These are phyloP conservation scores for Iberis pinnata DNA, from an alignment of 345 rosid species.

Conservation along the genomic window DNA sequence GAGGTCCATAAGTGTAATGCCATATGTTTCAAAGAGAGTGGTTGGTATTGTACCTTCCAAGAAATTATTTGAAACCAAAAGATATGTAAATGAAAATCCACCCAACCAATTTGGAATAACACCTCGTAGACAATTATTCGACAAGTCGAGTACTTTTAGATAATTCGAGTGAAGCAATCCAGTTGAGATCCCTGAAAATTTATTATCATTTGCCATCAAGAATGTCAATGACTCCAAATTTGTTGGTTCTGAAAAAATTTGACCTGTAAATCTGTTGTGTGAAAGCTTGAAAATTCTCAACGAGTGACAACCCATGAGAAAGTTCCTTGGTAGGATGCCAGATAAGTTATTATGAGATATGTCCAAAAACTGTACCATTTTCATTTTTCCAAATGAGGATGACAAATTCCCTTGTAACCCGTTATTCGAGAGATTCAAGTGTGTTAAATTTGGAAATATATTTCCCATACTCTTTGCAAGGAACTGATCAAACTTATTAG, in stretches of 20 bases:
- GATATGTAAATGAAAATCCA: neutral
- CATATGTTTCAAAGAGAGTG: neutral
- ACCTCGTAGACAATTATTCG: conserved; percentile 9
- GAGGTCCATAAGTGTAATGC: conserved; percentile 1
- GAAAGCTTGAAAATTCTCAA: neutral
- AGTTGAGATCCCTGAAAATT: neutral
- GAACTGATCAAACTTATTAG: neutral
- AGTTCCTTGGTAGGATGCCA: neutral
- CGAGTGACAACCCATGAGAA: neutral
- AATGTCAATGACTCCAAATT: rapidly evolving
- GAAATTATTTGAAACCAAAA: neutral
- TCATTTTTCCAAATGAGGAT: neutral
- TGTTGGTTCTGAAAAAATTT: neutral
- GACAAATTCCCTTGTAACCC: neutral
- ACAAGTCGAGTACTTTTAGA: neutral
- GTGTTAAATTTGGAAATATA: neutral
- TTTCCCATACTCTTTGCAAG: neutral
- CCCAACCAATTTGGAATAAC: conserved; percentile 6
- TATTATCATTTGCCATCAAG: conserved; percentile 3
- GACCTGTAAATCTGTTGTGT: neutral
- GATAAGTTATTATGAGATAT: conserved; percentile 8
- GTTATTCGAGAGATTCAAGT: conserved; percentile 8
- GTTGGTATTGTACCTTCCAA: conserved; percentile 7
- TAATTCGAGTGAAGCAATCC: neutral
- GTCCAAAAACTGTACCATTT: neutral